These are phyloP conservation scores for Triangularia setosa DNA, from an alignment of 2,329 filamentous ascomycete genomes.

Conservation along the genomic window DNA sequence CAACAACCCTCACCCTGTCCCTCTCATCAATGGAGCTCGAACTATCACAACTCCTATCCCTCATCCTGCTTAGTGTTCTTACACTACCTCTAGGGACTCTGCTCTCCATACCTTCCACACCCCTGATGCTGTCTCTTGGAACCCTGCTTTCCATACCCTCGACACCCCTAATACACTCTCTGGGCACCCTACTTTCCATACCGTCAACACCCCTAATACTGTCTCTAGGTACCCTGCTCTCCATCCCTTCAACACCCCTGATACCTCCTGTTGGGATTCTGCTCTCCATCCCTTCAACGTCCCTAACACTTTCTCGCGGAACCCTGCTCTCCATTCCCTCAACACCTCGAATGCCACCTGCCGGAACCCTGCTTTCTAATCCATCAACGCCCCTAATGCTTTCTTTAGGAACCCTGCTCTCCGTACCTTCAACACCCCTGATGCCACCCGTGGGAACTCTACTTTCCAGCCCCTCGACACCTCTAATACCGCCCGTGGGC, in stretches of 20 bases:
- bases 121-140: constrained; percentile 12
- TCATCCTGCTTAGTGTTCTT: background rate
- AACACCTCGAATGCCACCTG: background rate
- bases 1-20: constrained; percentile 13
- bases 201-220: background rate
- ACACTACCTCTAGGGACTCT: constrained; percentile 13
- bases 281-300: background rate
- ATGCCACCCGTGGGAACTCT: background rate
- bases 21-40: constrained; percentile 6
- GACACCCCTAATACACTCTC: background rate
- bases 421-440: background rate
- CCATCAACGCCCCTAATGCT: background rate
- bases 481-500: background rate
- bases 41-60: constrained; percentile 5
- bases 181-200: background rate
- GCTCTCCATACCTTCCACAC: background rate
- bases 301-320: background rate
- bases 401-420: background rate
- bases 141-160: background rate
- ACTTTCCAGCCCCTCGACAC: background rate
- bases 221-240: background rate
- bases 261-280: background rate
- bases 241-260: background rate
- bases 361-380: background rate
- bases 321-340: background rate